Base-by-base conservation (phyloP, 345 rosid species). In the Eucalyptus brandiana region DNA sequence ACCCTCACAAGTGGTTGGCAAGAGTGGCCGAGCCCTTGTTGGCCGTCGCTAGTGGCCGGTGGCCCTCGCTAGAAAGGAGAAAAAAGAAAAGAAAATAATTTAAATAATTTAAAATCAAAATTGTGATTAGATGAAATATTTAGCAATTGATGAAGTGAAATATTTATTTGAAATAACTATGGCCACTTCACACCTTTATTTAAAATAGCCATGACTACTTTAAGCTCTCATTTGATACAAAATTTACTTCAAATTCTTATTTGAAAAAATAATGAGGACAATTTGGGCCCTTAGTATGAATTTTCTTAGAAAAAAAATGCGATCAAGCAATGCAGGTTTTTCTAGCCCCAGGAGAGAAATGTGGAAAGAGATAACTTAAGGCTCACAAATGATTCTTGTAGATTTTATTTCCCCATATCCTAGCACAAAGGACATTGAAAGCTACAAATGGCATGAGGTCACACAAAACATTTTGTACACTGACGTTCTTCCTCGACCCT, bases 1-100 rank as follows among this genome's bases (percentile, higher is more conserved):
- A 19, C 24, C 11, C 58, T 53, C 58, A 53, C 58, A 0, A 53
- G 58, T 0, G 11, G 2, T 11, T 2, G 2, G 11, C 58, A 0
- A 53, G 58, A 53, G 58, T 21, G 58, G 11, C 24, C 2, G 0
- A 21, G 58, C 58, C 24, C 24, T 8, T 19, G 24, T 8, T 21
- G 1, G 58, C 58, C 56, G 10, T 53, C 2, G 4, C 56, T 19
- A 53, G 56, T 53, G 56, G 56, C 9, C 0, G 4, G 4, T 51
- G 10, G 56, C 24, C 10, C 2, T 53, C 0, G 2, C 4, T 7
- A 1, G 26, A 21, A 53, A 21, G 5, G 11, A 2, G 0, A 21
- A 21, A 53, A 19, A 53, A 8, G 10, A 53, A 53, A 19, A 21
- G 11, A 53, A 19, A 53, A 53, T 0, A 53, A 53, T 53, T 18